Percentiles rank a stretch among this genome's conserved stretches.
Conservation (phyloP, 352 stramenopile genomes). For the Globisporangium paddicum region DNA sequence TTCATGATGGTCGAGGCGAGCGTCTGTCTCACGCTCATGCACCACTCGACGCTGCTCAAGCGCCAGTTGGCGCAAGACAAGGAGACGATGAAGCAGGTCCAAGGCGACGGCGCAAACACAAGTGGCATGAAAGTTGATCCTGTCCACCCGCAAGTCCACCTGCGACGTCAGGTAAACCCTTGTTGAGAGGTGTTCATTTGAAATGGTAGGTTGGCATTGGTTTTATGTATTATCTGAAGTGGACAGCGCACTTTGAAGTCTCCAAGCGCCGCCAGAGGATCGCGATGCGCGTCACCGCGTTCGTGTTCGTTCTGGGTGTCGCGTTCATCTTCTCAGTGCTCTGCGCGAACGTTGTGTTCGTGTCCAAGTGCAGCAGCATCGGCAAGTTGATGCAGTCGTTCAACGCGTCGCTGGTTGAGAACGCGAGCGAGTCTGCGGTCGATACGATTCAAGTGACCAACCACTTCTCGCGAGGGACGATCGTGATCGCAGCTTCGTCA, state of each 20-base stretch:
- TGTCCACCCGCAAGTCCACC: conserved; percentile 4
- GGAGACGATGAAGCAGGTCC: conserved; percentile 30
- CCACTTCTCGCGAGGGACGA: conserved; percentile 35
- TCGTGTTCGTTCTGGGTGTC: conserved; percentile 41
- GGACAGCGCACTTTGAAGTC: conserved; percentile 46
- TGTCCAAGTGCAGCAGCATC: conserved; percentile 64
- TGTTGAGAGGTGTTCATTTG: background rate
- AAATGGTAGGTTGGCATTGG: background rate
- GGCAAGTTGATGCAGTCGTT: conserved; percentile 39
- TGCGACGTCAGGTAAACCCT: conserved; percentile 8
- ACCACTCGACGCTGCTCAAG: conserved; percentile 50
- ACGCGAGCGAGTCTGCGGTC: conserved; percentile 4
- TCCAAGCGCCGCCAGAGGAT: conserved; percentile 65
- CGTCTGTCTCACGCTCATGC: conserved; percentile 50
- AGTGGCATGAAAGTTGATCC: background rate
- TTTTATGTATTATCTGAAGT: conserved; percentile 20
- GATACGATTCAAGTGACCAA: conserved; percentile 28
- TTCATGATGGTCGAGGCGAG: conserved; percentile 50
- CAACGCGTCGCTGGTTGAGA: conserved; percentile 35
- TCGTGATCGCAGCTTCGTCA: conserved; percentile 17
- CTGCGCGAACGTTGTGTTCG: conserved; percentile 61
- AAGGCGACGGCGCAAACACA: background rate
- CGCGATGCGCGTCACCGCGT: conserved; percentile 46
- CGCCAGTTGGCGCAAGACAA: conserved; percentile 51
- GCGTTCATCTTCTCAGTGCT: conserved; percentile 52